phyloP scores from a whole-genome alignment of 768 basidiomycete genomes.

The Lactifluus pinguis region DNA sequence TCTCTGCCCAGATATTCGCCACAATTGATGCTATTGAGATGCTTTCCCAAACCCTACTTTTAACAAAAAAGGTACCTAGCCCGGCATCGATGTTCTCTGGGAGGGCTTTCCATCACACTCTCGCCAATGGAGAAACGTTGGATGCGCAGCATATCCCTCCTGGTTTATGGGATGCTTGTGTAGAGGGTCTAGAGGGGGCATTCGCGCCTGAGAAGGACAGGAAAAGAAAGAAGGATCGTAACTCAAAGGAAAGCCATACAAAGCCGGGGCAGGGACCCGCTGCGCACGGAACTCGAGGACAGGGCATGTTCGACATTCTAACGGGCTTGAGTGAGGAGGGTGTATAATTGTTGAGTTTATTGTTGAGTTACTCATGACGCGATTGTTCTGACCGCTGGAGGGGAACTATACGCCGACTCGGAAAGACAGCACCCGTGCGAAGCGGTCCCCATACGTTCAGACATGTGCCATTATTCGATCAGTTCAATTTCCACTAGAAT shows the following conservation, averaged over 20 bases:
- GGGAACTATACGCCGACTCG: not conserved
- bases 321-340: slow-evolving; percentile 6
- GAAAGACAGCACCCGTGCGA: not conserved
- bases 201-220: slow-evolving; percentile 7
- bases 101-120: slow-evolving; percentile 42
- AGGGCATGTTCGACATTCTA: slow-evolving; percentile 8
- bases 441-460: not conserved
- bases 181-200: slow-evolving; percentile 6
- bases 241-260: slow-evolving; percentile 28
- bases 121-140: slow-evolving; percentile 30
- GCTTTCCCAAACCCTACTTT: slow-evolving; percentile 52
- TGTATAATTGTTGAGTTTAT: not conserved
- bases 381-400: not conserved
- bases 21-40: slow-evolving; percentile 52
- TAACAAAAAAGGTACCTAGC: slow-evolving; percentile 39
- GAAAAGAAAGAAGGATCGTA: slow-evolving; percentile 20
- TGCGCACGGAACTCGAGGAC: not conserved
- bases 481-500: too few relatives aligned
- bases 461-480: too few relatives aligned
- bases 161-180: slow-evolving; percentile 20
- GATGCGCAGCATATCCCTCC: slow-evolving; percentile 2
- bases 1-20: slow-evolving; percentile 53
- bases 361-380: not conserved
- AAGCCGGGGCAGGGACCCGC: not conserved
- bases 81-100: slow-evolving; percentile 51